Conservation (phyloP, 352 stramenopile genomes). For the Phytophthora agathidicida region DNA sequence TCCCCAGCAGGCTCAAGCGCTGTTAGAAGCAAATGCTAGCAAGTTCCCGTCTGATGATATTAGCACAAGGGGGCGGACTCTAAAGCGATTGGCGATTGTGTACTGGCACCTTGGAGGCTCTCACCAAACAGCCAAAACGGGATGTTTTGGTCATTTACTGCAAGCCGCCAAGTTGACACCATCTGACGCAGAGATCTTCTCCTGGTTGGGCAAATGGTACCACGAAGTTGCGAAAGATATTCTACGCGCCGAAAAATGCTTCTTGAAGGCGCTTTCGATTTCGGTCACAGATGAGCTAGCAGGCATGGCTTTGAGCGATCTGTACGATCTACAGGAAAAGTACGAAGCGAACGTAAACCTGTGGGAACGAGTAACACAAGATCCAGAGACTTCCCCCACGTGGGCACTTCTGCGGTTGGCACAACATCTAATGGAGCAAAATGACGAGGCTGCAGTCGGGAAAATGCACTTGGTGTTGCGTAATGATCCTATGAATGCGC, state of each 20-base stretch:
- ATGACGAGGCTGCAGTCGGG: slow-evolving; percentile 68
- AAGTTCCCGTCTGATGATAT: slow-evolving; percentile 29
- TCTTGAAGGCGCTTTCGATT: slow-evolving; percentile 80
- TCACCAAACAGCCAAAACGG: slow-evolving; percentile 56
- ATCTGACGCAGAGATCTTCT: slow-evolving; percentile 70
- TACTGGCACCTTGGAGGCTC: slow-evolving; percentile 72
- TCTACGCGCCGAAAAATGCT: slow-evolving; percentile 85
- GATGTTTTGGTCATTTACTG: slow-evolving; percentile 69
- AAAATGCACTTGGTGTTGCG: slow-evolving; percentile 80
- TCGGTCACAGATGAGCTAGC: slow-evolving; percentile 58
- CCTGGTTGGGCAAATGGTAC: slow-evolving; percentile 83
- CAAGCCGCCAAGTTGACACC: slow-evolving; percentile 78
- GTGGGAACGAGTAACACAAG: slow-evolving; percentile 67
- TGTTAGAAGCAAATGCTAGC: slow-evolving; percentile 46
- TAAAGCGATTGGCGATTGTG: slow-evolving; percentile 81
- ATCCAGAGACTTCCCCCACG: slow-evolving; percentile 63
- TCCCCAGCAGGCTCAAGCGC: slow-evolving; percentile 33
- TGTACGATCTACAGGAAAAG: slow-evolving; percentile 73
- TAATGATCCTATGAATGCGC: slow-evolving; percentile 68
- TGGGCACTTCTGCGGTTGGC: slow-evolving; percentile 79
- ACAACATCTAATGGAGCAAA: slow-evolving; percentile 68
- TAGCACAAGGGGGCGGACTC: slow-evolving; percentile 30
- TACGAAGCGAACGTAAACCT: slow-evolving; percentile 68
- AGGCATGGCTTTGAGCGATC: slow-evolving; percentile 62
- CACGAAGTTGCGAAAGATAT: slow-evolving; percentile 60